phyloP scores from a whole-genome alignment of 257 asterid genomes.

The Solanum appendiculatum region DNA sequence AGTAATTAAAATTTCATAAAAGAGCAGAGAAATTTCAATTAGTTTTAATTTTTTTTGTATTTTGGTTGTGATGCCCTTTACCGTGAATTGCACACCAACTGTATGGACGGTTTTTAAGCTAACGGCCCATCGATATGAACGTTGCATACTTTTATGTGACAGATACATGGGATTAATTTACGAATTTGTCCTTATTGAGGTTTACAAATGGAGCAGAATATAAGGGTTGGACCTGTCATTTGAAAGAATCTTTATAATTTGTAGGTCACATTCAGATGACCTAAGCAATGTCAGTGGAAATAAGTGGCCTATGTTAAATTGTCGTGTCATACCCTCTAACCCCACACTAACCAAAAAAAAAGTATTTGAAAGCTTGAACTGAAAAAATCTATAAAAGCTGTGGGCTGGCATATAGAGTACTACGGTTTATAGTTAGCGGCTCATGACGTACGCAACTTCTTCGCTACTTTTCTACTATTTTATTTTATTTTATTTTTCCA shows the following conservation, averaged over 20 bases:
- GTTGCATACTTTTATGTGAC: slow-evolving; percentile 35
- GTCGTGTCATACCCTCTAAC: slow-evolving; percentile 37
- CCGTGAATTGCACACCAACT: slow-evolving; percentile 9
- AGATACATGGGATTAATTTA: slow-evolving; percentile 16
- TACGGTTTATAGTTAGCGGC: neutral
- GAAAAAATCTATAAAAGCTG: slow-evolving; percentile 5
- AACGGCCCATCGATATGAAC: slow-evolving; percentile 34
- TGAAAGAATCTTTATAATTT: neutral
- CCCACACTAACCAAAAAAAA: neutral
- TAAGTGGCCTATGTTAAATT: slow-evolving; percentile 40
- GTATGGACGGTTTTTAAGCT: slow-evolving; percentile 24
- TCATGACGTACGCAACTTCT: neutral
- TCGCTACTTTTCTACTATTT: neutral
- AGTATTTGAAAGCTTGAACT: neutral
- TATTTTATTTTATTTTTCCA: too few species aligned
- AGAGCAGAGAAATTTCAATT: neutral
- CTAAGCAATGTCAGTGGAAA: slow-evolving; percentile 19
- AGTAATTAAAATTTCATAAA: too few species aligned
- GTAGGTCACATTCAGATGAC: slow-evolving; percentile 12
- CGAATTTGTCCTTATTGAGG: slow-evolving; percentile 13
- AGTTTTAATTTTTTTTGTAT: neutral
- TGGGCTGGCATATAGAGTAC: slow-evolving; percentile 3
- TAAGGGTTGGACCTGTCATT: slow-evolving; percentile 1
- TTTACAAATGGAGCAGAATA: neutral
- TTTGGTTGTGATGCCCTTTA: slow-evolving; percentile 19